These are phyloP conservation scores for Lentinula detonsa DNA, from an alignment of 768 basidiomycete genomes.

Conservation along the genomic window DNA sequence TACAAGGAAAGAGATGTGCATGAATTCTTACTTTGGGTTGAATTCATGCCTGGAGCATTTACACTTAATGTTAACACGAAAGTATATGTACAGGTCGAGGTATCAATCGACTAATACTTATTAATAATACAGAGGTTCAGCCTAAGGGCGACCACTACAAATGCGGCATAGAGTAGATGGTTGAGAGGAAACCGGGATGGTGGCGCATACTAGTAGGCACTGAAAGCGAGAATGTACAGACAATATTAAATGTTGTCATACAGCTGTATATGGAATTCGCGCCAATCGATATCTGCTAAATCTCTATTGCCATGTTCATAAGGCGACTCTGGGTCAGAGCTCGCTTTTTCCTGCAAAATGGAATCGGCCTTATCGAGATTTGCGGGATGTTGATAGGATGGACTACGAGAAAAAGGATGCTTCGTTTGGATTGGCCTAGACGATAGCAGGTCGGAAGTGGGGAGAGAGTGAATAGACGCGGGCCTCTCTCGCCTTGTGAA, in stretches of 20 bases:
- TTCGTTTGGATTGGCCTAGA: not conserved
- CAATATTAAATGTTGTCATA: conserved; percentile 8
- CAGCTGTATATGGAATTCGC: conserved; percentile 49
- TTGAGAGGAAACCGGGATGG: too few relatives aligned
- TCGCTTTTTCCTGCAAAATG: conserved; percentile 28
- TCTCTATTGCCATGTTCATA: conserved; percentile 26
- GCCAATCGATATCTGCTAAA: conserved; percentile 44
- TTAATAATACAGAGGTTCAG: too few relatives aligned
- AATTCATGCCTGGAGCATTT: too few relatives aligned
- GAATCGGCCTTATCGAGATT: conserved; percentile 24
- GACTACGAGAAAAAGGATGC: conserved; percentile 13
- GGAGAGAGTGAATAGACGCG: conserved; percentile 23
- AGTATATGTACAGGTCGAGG: too few relatives aligned
- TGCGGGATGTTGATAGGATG: conserved; percentile 22
- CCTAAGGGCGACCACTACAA: too few relatives aligned
- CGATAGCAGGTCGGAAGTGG: conserved; percentile 18
- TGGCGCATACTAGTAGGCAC: too few relatives aligned
- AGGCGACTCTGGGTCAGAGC: conserved; percentile 11
- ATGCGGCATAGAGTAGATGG: too few relatives aligned
- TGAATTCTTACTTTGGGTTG: too few relatives aligned
- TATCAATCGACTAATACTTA: too few relatives aligned
- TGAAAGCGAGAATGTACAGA: not conserved
- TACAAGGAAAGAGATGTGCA: not conserved
- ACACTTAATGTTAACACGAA: too few relatives aligned
- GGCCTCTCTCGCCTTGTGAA: conserved; percentile 20